A percentile compares a stretch with the other conserved stretches of the same genome.
These are phyloP conservation scores for Dictyostelium purpureum DNA, from an alignment of 78 protist species.

Conservation along the genomic window DNA sequence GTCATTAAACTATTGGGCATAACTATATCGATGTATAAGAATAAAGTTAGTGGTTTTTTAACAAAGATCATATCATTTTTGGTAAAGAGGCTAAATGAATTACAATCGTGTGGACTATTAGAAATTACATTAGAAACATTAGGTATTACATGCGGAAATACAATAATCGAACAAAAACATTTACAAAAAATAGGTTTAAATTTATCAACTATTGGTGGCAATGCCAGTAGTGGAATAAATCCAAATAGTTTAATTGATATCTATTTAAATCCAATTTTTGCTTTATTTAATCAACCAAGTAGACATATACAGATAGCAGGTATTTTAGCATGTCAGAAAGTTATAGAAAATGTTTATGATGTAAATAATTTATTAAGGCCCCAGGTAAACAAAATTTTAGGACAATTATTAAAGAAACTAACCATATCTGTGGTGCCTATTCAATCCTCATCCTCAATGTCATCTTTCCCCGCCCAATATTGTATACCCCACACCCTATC, in stretches of 20 bases:
- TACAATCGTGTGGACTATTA: background rate
- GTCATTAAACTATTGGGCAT: background rate
- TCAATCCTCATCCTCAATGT: background rate
- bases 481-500: background rate
- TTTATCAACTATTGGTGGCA: background rate
- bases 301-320: conserved; percentile 11
- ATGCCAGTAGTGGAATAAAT: background rate
- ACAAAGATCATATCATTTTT: background rate
- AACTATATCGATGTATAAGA: background rate
- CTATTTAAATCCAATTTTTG: background rate
- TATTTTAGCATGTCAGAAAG: background rate
- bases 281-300: background rate
- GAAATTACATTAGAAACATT: conserved; percentile 6
- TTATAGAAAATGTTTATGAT: conserved; percentile 17
- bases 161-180: background rate
- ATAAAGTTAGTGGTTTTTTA: background rate
- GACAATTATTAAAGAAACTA: background rate
- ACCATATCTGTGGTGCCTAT: background rate
- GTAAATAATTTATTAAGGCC: background rate
- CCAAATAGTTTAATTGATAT: background rate
- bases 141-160: background rate
- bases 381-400: background rate
- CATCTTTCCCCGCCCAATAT: background rate
- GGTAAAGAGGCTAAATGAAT: background rate
- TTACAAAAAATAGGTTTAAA: background rate